Percentiles rank a stretch among this genome's conserved stretches.
Conservation (phyloP, 129 eudicot genomes). For the Pulicaria dysenterica region DNA sequence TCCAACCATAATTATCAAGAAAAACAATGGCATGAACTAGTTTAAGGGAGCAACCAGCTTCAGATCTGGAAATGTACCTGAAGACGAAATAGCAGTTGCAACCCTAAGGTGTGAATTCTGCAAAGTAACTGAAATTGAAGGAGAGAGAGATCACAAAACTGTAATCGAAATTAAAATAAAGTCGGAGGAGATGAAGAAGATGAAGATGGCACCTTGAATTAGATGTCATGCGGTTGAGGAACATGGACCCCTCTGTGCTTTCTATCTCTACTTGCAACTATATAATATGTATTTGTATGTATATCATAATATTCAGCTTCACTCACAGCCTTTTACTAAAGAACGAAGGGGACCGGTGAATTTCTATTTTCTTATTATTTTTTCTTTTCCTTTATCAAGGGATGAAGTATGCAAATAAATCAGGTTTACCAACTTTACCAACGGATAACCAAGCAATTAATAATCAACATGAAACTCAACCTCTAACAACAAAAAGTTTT, state of each 20-base stretch:
- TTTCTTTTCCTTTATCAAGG: neutral
- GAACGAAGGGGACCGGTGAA: constrained; percentile 16
- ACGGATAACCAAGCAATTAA: too few relatives aligned
- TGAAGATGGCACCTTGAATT: constrained; percentile 40
- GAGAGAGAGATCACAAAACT: neutral
- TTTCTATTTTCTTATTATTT: neutral
- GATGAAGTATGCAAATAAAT: too few relatives aligned
- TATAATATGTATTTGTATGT: constrained; percentile 6
- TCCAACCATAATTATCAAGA: neutral
- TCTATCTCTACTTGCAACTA: constrained; percentile 27
- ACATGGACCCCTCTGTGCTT: constrained; percentile 38
- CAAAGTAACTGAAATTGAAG: constrained; percentile 27
- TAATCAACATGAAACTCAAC: too few relatives aligned
- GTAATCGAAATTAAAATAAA: constrained; percentile 16
- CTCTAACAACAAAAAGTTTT: too few relatives aligned
- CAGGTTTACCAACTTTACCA: too few relatives aligned
- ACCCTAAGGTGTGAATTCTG: constrained; percentile 36
- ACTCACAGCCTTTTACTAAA: constrained; percentile 26
- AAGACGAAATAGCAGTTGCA: constrained; percentile 25
- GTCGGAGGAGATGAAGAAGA: constrained; percentile 1
- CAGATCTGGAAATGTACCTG: constrained; percentile 69
- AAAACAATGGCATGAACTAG: neutral
- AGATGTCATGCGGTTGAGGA: constrained; percentile 46
- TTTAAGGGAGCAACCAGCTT: constrained; percentile 27
- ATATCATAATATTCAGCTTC: constrained; percentile 24